Evolutionary conservation across 805 yeast genomes (phyloP), one percentile per base, ranked within the genome.

Genomic region (Kazachstania taianensis): DNA sequence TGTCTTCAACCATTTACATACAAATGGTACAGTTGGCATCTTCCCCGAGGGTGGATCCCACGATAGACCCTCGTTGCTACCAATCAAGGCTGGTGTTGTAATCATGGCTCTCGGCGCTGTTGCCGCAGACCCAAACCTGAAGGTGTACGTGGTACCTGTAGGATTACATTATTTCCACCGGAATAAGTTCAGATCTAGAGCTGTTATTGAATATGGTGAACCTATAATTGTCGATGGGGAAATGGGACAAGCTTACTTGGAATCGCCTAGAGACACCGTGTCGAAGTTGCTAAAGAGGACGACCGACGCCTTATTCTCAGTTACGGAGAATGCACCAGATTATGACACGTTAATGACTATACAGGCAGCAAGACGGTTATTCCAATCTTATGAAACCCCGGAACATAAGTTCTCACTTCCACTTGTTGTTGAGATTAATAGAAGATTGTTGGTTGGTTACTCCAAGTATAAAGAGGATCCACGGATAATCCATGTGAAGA

Each of bases 31-130:
- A 46, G 66, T 89, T 7, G 96, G 95, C 3, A 82, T 92, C 30
- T 92, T 86, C 63, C 96, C 98, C 7, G 98, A 92, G 65, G 98
- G 98, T 40, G 98, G 98, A 1, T 85, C 96, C 9, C 98, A 89
- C 52, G 98, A 89, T 57, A 70, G 98, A 46, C 78, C 97, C 0
- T 94, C 85, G 43, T 61, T 89, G 46, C 67, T 89, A 34, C 98
- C 98, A 0, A 65, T 89, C 46, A 89, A 92, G 55, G 96, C 97
- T 1, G 98, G 98, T 43, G 96, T 92, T 7, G 96, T 96, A 2
- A 81, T 89, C 38, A 89, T 89, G 97, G 97, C 97, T 0, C 65
- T 89, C 14, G 97, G 96, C 12, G 94, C 97, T 0, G 73, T 83
- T 66, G 84, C 81, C 16, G 71, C 76, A 31, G 73, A 81, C 44